A percentile compares a stretch with the other conserved stretches of the same genome.
phyloP scores from a whole-genome alignment of 768 basidiomycete species.

The Ramaria rubella region DNA sequence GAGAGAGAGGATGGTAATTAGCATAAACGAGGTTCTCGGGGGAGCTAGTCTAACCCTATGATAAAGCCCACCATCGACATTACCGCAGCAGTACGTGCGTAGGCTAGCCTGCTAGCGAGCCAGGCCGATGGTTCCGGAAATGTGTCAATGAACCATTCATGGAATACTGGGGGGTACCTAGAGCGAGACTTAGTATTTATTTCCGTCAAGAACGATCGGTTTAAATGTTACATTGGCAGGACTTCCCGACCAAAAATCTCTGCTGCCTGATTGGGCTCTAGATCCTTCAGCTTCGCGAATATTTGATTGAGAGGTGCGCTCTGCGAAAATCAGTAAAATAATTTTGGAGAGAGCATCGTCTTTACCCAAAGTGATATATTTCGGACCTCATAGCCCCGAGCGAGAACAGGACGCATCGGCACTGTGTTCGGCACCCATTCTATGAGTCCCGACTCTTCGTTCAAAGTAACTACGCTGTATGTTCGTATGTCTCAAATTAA shows the following conservation, averaged over 20 bases:
- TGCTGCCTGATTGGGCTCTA: conserved; percentile 42
- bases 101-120: conserved; percentile 82
- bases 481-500: conserved; percentile 79
- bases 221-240: conserved; percentile 45
- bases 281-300: conserved; percentile 47
- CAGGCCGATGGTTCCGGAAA: conserved; percentile 96
- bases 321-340: conserved; percentile 25
- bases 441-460: conserved; percentile 95
- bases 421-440: conserved; percentile 97
- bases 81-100: conserved; percentile 86
- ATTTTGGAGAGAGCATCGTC: neutral
- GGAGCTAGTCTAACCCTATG: conserved; percentile 62
- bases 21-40: neutral
- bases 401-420: conserved; percentile 70
- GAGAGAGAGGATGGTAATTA: neutral
- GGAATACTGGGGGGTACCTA: conserved; percentile 82
- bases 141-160: conserved; percentile 95
- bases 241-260: conserved; percentile 48
- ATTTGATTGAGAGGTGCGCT: conserved; percentile 36
- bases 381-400: conserved; percentile 55
- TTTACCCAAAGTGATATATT: conserved; percentile 42
- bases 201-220: neutral
- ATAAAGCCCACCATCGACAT: conserved; percentile 99
- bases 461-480: conserved; percentile 96
- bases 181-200: neutral